Base-by-base conservation (phyloP, 495 filamentous ascomycete species). In the Bathelium albidoporum region DNA sequence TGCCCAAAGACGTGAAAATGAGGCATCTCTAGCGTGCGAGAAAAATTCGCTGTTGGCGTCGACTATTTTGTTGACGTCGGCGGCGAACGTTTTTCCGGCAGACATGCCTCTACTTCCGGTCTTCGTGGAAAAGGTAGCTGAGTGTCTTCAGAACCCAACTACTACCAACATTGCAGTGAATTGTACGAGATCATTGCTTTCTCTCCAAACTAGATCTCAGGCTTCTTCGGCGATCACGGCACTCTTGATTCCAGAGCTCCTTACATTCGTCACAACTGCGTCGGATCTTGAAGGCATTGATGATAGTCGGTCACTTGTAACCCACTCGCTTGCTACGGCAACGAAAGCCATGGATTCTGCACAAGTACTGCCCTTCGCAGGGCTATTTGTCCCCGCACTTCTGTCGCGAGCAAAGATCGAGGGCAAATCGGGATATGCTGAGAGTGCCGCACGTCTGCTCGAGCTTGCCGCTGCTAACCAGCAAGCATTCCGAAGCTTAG, bases 21-120 rank as follows among this genome's bases (percentile, higher is more conserved):
- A 90, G n/a, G 83, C 85, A 1, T 88, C 89, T 1, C 74, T 99
- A 28, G 78, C 89, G 2, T 96, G 91, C 69, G 92, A 95, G 66
- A 97, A 94, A 76, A 97, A 97, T 68, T 89, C 88, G 20, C 85
- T 99, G 0, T 80, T 97, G 55, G 88, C 89, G 0, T 84, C 86
- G 58, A 95, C 95, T 1, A 88, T 99, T 66, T 82, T 99, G 22
- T 82, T 99, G 52, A 96, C 90, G 3, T 85, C 86, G 32, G 88
- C 88, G 34, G 80, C 83, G 32, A 87, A 87, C 66, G 79, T 85
- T 18, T 80, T 97, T 31, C 80, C 85, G 1, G 83, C 89, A 1
- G 81, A 78, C 61, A 90, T 96, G 66, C 83, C 85, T 14, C 78
- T 93, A 2, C 78, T 95, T 20, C 75, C 74, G 10, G 80, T 80